Evolutionary conservation across 73 alveolate species (phyloP), one percentile per base, ranked within the genome.

Genomic region (Paramecium pentaurelia): DNA sequence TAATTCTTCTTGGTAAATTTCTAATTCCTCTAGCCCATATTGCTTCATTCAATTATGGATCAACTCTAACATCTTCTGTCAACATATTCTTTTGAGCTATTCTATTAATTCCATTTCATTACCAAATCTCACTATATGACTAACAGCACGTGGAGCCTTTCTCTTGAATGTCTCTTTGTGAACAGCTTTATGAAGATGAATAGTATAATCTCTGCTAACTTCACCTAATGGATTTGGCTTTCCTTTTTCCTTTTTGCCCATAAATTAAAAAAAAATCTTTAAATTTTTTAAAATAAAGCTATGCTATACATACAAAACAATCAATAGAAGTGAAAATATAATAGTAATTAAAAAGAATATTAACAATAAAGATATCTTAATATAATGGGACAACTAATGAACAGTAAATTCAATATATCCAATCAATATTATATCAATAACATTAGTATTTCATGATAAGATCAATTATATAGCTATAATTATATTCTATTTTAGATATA

Each of bases 21-120:
- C 99, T 95, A 95, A 97, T 95, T 77, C 99, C 99, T 58, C 95
- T 92, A 93, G 95, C 93, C 99, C 99, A 97, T 68, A 97, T 60
- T 93, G 94, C 96, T 95, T 96, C 96, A 97, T 97, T 97, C 89
- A 97, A 92, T 91, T 97, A 94, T 75, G 98, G 94, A 94, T 97
- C 99, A 90, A 97, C 93, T 93, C 99, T 95, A 75, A 97, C 98
- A 93, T 97, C 99, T 87, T 97, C 96, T 71, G 99, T 97, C 93
- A 87, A 83, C 99, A 97, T 97, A 92, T 95, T 98, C 88, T 88
- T 94, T 86, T 75, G 68, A 86, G 97, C 99, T 77, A 89, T 28
- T 42, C 77, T 28, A 28, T 25, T 64, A 10, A 60, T 25, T 28
- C 47, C 2, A 32, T 2, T 22, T 49, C 20, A 45, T 2, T 80